Conservation (phyloP, 352 stramenopile species). For the Phytophthora lateralis region DNA sequence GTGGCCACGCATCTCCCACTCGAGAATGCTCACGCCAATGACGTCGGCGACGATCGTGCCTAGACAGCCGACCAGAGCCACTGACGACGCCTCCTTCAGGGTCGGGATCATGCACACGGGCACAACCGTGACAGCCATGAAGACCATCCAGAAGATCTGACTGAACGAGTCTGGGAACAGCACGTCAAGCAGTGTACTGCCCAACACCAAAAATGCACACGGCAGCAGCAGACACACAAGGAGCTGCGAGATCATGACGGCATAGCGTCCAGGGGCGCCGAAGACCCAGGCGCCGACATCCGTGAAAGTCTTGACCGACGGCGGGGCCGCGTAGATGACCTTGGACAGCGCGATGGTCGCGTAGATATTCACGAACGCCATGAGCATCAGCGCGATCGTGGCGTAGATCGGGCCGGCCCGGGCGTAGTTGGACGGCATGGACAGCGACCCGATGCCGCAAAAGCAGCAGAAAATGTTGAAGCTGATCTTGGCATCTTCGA, state of each 20-base stretch:
- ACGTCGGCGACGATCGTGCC: constrained; percentile 40
- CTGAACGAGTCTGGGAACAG: constrained; percentile 59
- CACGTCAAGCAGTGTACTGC: constrained; percentile 48
- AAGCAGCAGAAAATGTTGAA: constrained; percentile 75
- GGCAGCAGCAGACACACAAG: constrained; percentile 53
- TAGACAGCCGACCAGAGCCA: constrained; percentile 34
- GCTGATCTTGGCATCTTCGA: constrained; percentile 60
- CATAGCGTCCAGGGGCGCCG: constrained; percentile 42
- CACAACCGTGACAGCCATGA: constrained; percentile 43
- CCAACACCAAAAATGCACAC: constrained; percentile 57
- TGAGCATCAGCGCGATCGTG: constrained; percentile 56
- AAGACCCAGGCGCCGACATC: constrained; percentile 55
- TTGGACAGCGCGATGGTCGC: constrained; percentile 50
- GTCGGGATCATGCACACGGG: constrained; percentile 42
- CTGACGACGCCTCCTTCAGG: constrained; percentile 32
- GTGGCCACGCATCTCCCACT: constrained; percentile 41
- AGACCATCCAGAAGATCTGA: constrained; percentile 44
- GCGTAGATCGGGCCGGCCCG: constrained; percentile 53
- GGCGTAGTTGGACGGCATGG: constrained; percentile 72
- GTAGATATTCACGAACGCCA: constrained; percentile 73
- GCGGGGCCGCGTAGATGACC: constrained; percentile 41
- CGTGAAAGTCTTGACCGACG: constrained; percentile 49
- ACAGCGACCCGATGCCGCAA: constrained; percentile 69
- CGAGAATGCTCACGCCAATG: constrained; percentile 34
- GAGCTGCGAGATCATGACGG: constrained; percentile 50